Base-by-base conservation (phyloP, 805 yeast species). In the Spathaspora arborariae region DNA sequence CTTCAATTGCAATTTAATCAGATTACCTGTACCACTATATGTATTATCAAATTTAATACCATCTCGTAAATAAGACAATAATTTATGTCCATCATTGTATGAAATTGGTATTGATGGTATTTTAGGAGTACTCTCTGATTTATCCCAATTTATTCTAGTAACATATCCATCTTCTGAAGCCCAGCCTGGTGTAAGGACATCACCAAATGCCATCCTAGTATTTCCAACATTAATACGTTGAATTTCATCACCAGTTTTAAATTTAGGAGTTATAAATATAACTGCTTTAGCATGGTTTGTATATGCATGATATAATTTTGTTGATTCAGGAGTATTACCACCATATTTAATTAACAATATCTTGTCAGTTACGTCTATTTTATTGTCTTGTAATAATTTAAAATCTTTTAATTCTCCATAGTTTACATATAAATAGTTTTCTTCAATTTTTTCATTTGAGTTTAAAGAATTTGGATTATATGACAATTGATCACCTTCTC, bases 101-200 rank as follows among this genome's bases (percentile, higher is more conserved):
- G 96, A 84, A 7, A 90, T 67, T 0, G 97, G 91, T 0, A 88
- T 70, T 6, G 86, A 75, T 1, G 96, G 96, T 4, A 92, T 79
- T 15, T 80, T 75, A 1, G 96, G 86, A 2, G 87, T 70, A 35
- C 79, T 70, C 4, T 59, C 60, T 0, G 87, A 78, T 13, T 77
- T 66, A 4, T 70, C 63, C 67, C 81, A 67, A 11, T 63, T 65
- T 15, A 70, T 58, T 46, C 72, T 69, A 13, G 69, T 69, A 39
- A 65, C 65, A 46, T 63, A 62, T 19, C 67, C 69, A 35, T 67
- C 67, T 18, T 60, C 68, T 19, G 78, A 67, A 0, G 84, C 72
- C 82, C 85, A 81, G 1, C 95, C 96, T 0, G 96, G 96, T 2
- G 86, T 76, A 30, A 87, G 60, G 3, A 89, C 78, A 61, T 90